Evolutionary conservation across 1,284 basidiomycete genomes (phyloP).

Genomic region (Boletus sp.): DNA sequence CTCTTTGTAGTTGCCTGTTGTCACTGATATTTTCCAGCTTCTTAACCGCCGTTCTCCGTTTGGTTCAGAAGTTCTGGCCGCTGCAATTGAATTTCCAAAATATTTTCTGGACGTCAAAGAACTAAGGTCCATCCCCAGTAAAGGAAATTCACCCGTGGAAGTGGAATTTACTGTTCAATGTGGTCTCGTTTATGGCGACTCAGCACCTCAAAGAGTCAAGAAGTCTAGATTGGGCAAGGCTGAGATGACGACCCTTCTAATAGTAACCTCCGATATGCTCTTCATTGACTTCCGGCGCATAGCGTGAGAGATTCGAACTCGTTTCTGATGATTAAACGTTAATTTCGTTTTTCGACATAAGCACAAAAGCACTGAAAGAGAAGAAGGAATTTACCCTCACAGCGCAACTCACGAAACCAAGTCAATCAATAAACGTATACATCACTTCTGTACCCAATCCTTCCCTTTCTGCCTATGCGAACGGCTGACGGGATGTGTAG

Average conservation of each 20-base stretch:
- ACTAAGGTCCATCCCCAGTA: slow-evolving; percentile 36
- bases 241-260: slow-evolving; percentile 67
- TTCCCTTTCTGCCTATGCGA: background rate
- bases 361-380: slow-evolving; percentile 60
- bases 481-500: slow-evolving; percentile 38
- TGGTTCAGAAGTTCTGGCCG: slow-evolving; percentile 61
- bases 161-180: slow-evolving; percentile 61
- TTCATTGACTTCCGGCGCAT: slow-evolving; percentile 76
- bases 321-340: slow-evolving; percentile 7
- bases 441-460: slow-evolving; percentile 54
- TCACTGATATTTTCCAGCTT: slow-evolving; percentile 43
- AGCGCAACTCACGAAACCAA: slow-evolving; percentile 63
- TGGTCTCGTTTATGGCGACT: slow-evolving; percentile 37
- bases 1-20: background rate
- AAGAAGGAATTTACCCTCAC: slow-evolving; percentile 55
- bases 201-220: slow-evolving; percentile 34
- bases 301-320: slow-evolving; percentile 43
- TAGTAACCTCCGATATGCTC: slow-evolving; percentile 65
- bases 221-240: slow-evolving; percentile 43
- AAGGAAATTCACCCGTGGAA: slow-evolving; percentile 52
- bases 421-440: slow-evolving; percentile 61
- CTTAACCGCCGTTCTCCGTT: slow-evolving; percentile 72
- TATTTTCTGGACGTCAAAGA: slow-evolving; percentile 55
- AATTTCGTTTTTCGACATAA: slow-evolving; percentile 29
- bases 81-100: slow-evolving; percentile 58